These are phyloP conservation scores for Carex kokanica DNA, from an alignment of 176 grass and related monocot genomes.

Conservation along the genomic window DNA sequence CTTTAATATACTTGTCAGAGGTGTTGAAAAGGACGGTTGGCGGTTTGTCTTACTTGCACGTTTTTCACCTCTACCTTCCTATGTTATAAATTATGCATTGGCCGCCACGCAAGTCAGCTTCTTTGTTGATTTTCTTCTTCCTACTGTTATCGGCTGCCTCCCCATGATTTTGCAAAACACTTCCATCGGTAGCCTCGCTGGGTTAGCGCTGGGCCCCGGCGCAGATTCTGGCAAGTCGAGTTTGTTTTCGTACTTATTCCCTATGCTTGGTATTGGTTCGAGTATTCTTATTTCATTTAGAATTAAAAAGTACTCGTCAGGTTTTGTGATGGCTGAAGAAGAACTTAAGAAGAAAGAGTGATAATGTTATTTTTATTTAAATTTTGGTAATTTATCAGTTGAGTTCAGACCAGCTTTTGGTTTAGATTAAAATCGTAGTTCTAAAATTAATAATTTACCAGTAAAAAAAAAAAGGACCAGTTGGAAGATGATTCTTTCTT, in stretches of 20 bases:
- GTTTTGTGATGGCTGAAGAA: slow-evolving; percentile 51
- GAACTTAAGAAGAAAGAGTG: slow-evolving; percentile 14
- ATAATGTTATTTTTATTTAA: background rate
- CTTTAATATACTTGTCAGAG: slow-evolving; percentile 76
- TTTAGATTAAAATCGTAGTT: background rate
- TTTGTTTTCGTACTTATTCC: slow-evolving; percentile 65
- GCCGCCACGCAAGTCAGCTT: slow-evolving; percentile 76
- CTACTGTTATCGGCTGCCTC: slow-evolving; percentile 80
- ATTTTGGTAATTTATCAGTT: slow-evolving; percentile 11
- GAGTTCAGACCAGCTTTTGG: background rate
- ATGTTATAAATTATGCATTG: slow-evolving; percentile 90
- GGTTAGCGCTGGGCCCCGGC: slow-evolving; percentile 61
- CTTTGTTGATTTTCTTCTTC: slow-evolving; percentile 89
- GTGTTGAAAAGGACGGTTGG: slow-evolving; percentile 88
- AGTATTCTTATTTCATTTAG: slow-evolving; percentile 89
- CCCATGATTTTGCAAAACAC: slow-evolving; percentile 98
- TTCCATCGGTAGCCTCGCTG: slow-evolving; percentile 85
- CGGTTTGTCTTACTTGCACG: slow-evolving; percentile 92
- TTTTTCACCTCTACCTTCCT: slow-evolving; percentile 87
- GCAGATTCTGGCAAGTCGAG: slow-evolving; percentile 67
- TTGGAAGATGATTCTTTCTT: slow-evolving; percentile 27
- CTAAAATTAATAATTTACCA: background rate
- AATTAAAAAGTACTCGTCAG: slow-evolving; percentile 86
- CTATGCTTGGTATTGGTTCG: slow-evolving; percentile 70
- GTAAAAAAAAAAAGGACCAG: background rate